A percentile compares a stretch with the other conserved stretches of the same genome.
Evolutionary conservation across 2,329 filamentous ascomycete species (phyloP).

Genomic region (Trichocomaceae sp.): DNA sequence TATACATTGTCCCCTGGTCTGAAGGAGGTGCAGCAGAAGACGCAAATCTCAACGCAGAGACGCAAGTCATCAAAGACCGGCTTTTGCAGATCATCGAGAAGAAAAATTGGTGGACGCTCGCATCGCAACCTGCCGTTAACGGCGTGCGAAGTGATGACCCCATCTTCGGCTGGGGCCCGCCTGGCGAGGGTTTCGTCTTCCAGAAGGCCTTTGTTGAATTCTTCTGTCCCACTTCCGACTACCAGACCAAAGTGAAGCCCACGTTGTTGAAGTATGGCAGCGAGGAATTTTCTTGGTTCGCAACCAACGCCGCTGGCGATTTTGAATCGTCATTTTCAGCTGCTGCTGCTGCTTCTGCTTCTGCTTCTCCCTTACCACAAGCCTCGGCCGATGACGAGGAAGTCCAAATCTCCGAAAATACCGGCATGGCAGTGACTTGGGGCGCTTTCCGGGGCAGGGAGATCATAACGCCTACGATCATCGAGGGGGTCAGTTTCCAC

Average conservation of each 20-base stretch:
- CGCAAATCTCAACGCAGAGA: slow-evolving; percentile 58
- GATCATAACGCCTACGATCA: slow-evolving; percentile 92
- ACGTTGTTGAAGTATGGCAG: slow-evolving; percentile 54
- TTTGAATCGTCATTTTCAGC: slow-evolving; percentile 56
- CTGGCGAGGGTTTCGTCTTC: slow-evolving; percentile 81
- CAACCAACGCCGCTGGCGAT: slow-evolving; percentile 68
- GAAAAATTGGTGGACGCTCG: slow-evolving; percentile 90
- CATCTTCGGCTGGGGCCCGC: slow-evolving; percentile 89
- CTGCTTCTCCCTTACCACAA: slow-evolving; percentile 14
- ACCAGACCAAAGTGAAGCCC: slow-evolving; percentile 56
- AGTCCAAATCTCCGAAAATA: slow-evolving; percentile 30
- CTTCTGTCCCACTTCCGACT: slow-evolving; percentile 72
- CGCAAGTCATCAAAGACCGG: slow-evolving; percentile 67
- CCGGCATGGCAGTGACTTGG: slow-evolving; percentile 94
- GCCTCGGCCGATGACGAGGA: slow-evolving; percentile 42
- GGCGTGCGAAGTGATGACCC: slow-evolving; percentile 68
- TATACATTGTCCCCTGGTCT: slow-evolving; percentile 84
- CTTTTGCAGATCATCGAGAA: slow-evolving; percentile 69
- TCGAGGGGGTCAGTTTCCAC: slow-evolving; percentile 87
- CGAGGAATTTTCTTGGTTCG: slow-evolving; percentile 77
- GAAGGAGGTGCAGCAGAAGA: slow-evolving; percentile 61
- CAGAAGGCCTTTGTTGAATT: slow-evolving; percentile 98
- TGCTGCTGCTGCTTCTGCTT: slow-evolving; percentile 22
- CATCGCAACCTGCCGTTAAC: slow-evolving; percentile 90
- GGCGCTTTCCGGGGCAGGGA: slow-evolving; percentile 93